Percentiles rank a stretch among this genome's conserved stretches.
Evolutionary conservation across 371 early-diverging fungal genomes (phyloP).

Genomic region (Mucor indicus): DNA sequence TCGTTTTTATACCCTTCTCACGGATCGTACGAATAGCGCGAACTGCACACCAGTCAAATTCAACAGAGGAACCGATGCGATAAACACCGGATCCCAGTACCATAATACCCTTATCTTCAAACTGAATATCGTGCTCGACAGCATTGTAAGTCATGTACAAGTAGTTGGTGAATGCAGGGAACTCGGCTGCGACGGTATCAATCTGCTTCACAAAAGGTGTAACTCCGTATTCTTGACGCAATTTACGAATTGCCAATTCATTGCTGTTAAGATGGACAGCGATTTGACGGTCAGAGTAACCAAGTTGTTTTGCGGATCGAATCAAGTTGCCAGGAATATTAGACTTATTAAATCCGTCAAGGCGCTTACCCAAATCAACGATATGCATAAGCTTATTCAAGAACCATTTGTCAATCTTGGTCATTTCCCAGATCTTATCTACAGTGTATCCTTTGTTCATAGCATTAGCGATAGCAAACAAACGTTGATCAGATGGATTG

Average conservation of each 20-base stretch:
- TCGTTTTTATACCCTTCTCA: conserved; percentile 75
- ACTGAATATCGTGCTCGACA: conserved; percentile 79
- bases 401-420: conserved; percentile 94
- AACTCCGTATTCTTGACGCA: conserved; percentile 73
- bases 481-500: conserved; percentile 85
- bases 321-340: conserved; percentile 57
- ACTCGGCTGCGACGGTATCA: conserved; percentile 97
- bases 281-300: conserved; percentile 89
- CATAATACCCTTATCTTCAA: conserved; percentile 88
- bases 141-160: conserved; percentile 96
- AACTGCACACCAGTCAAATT: conserved; percentile 97
- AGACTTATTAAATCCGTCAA: conserved; percentile 41
- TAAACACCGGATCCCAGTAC: conserved; percentile 96
- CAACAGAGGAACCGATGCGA: conserved; percentile 93
- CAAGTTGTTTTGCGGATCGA: conserved; percentile 81
- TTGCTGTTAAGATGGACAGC: conserved; percentile 73
- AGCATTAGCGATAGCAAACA: conserved; percentile 92
- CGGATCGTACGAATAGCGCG: conserved; percentile 88
- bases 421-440: conserved; percentile 82
- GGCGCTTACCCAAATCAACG: conserved; percentile 36
- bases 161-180: conserved; percentile 95
- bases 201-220: conserved; percentile 96
- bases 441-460: conserved; percentile 80
- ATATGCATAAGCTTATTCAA: conserved; percentile 84
- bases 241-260: conserved; percentile 84